These are phyloP conservation scores for Xenoacremonium recifei DNA, from an alignment of 2,329 filamentous ascomycete genomes.

Conservation along the genomic window DNA sequence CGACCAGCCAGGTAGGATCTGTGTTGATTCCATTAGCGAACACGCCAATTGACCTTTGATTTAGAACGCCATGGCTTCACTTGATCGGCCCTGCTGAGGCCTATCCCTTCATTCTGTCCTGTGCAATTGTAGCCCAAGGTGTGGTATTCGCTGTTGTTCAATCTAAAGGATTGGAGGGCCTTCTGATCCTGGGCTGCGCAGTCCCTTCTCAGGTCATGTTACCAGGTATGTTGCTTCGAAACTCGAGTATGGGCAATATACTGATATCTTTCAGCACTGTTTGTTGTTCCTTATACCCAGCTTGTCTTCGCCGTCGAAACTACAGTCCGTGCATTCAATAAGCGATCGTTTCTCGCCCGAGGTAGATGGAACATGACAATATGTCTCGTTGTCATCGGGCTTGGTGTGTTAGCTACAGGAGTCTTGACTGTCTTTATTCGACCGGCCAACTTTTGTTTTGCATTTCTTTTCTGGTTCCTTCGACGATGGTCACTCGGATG, in stretches of 20 bases:
- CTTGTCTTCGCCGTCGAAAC: conserved; percentile 64
- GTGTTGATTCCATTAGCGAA: not conserved
- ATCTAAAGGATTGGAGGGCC: conserved; percentile 49
- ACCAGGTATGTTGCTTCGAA: conserved; percentile 45
- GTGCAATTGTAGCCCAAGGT: conserved; percentile 58
- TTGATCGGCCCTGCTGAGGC: conserved; percentile 48
- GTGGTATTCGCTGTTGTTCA: conserved; percentile 57
- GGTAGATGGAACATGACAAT: conserved; percentile 59
- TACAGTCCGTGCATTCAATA: conserved; percentile 52
- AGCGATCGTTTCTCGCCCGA: conserved; percentile 55
- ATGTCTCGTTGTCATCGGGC: conserved; percentile 51
- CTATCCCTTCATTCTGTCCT: conserved; percentile 55
- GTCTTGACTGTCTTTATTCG: conserved; percentile 57
- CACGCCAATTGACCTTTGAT: not conserved
- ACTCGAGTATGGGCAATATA: not conserved
- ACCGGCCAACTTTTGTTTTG: conserved; percentile 62
- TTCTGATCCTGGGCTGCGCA: conserved; percentile 53
- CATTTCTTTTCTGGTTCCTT: conserved; percentile 67
- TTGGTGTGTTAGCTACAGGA: conserved; percentile 54
- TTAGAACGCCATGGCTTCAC: too few relatives aligned
- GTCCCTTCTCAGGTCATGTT: conserved; percentile 57
- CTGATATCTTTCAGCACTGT: conserved; percentile 48
- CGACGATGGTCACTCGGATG: conserved; percentile 57
- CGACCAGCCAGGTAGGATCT: conserved; percentile 41
- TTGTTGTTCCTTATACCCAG: conserved; percentile 65